Evolutionary conservation across 805 yeast species (phyloP).

Genomic region (Sugiyamaella lignohabitans): DNA sequence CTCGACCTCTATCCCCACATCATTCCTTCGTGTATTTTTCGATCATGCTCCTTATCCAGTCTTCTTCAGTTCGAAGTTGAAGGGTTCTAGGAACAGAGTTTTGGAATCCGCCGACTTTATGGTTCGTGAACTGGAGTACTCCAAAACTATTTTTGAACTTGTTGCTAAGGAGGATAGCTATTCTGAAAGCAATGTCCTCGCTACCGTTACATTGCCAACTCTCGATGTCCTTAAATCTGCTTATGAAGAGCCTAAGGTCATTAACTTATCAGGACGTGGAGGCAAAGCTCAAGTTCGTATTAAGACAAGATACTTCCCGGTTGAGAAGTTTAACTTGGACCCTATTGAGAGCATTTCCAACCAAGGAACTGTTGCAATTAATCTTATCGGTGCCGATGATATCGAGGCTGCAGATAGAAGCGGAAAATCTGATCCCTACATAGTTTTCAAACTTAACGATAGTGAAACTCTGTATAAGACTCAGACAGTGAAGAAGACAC

Average conservation of each 20-base stretch:
- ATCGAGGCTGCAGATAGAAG: slow-evolving; percentile 82
- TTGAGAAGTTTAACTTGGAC: slow-evolving; percentile 52
- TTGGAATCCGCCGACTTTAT: slow-evolving; percentile 66
- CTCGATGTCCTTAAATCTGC: slow-evolving; percentile 55
- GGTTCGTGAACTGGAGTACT: slow-evolving; percentile 71
- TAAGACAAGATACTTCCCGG: slow-evolving; percentile 75
- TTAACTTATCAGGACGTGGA: slow-evolving; percentile 50
- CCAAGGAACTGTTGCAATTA: slow-evolving; percentile 62
- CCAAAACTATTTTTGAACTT: slow-evolving; percentile 56
- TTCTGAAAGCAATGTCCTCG: slow-evolving; percentile 50
- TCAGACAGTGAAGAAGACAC: slow-evolving; percentile 74
- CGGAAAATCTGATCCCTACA: slow-evolving; percentile 92
- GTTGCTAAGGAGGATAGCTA: slow-evolving; percentile 43
- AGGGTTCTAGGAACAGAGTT: slow-evolving; percentile 29
- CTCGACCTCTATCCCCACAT: slow-evolving; percentile 35
- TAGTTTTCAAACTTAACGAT: slow-evolving; percentile 55
- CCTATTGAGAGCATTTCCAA: slow-evolving; percentile 68
- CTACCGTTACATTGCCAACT: slow-evolving; percentile 62
- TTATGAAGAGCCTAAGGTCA: slow-evolving; percentile 52
- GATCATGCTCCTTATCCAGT: slow-evolving; percentile 69
- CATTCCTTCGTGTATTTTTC: slow-evolving; percentile 66
- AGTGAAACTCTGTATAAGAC: slow-evolving; percentile 63
- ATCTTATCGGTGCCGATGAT: slow-evolving; percentile 55
- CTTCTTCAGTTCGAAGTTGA: slow-evolving; percentile 48
- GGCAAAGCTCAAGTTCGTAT: slow-evolving; percentile 43